Conservation (phyloP, 441 rosid genomes). For the Eutrema salsugineum region DNA sequence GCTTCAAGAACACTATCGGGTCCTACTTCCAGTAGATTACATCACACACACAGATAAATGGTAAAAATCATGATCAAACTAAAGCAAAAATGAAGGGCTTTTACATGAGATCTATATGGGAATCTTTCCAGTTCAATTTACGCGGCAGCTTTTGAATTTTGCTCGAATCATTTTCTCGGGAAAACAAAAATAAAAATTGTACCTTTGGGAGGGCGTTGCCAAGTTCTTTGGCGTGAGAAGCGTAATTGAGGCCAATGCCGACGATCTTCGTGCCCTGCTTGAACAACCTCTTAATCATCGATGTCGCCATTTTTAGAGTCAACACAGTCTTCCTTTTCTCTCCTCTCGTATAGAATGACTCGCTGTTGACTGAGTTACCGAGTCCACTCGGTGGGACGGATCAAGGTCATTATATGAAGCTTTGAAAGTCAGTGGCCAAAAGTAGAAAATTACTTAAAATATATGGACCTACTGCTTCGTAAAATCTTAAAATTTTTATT, state of each 20-base stretch:
- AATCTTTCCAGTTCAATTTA: not conserved
- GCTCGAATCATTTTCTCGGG: not conserved
- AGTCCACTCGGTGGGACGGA: not conserved
- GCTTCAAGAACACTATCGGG: constrained; percentile 87
- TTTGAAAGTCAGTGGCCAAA: not conserved
- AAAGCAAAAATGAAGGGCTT: not conserved
- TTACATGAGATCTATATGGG: not conserved
- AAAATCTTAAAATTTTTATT: not conserved
- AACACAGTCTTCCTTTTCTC: not conserved
- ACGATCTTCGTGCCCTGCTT: constrained; percentile 81
- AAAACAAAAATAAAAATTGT: not conserved
- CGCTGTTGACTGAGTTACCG: constrained; percentile 7
- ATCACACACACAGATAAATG: not conserved
- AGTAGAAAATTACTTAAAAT: not conserved
- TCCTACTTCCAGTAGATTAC: constrained; percentile 38
- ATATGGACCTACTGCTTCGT: not conserved
- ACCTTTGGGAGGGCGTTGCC: constrained; percentile 94
- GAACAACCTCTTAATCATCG: constrained; percentile 51
- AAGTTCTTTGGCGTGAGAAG: constrained; percentile 93
- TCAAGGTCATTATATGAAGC: not conserved
- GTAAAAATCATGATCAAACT: not conserved
- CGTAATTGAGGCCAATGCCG: constrained; percentile 94
- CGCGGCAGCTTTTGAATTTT: not conserved
- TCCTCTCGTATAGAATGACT: not conserved
- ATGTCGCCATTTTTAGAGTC: constrained; percentile 41